Conservation (phyloP, 495 filamentous ascomycete species). For the Lasiosphaeria ovina region DNA sequence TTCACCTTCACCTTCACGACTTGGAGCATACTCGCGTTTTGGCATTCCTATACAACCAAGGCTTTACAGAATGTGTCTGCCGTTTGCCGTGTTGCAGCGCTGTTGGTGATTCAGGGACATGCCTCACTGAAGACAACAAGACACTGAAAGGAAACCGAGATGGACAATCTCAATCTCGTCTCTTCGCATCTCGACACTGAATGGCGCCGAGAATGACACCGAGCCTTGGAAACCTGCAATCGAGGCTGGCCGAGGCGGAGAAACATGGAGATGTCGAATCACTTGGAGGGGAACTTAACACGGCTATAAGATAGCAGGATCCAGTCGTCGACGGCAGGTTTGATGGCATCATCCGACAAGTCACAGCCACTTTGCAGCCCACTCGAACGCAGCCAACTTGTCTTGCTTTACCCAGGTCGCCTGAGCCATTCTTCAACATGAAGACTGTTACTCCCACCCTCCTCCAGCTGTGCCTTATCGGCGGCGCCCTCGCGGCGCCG, state of each 20-base stretch:
- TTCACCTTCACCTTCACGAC: too few relatives aligned
- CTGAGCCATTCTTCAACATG: conserved; percentile 15
- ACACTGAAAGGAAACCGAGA: not conserved
- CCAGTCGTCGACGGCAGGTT: not conserved
- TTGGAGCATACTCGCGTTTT: too few relatives aligned
- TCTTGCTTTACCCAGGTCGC: too few relatives aligned
- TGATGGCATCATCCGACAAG: not conserved
- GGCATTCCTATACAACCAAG: not conserved
- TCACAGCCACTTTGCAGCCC: not conserved
- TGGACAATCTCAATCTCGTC: not conserved
- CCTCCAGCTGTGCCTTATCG: conserved; percentile 15
- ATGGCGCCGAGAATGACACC: not conserved
- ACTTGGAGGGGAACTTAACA: not conserved
- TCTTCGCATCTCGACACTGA: not conserved
- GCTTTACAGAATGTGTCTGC: not conserved
- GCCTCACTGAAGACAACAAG: not conserved
- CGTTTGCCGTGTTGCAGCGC: not conserved
- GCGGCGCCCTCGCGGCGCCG: conserved; percentile 16
- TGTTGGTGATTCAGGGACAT: not conserved
- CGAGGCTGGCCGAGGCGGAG: not conserved
- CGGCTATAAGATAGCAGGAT: not conserved
- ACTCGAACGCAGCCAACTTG: too few relatives aligned
- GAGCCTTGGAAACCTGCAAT: not conserved
- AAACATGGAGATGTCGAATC: not conserved
- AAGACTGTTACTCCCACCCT: conserved; percentile 18